Percentiles rank a stretch among this genome's conserved stretches.
Conservation (phyloP, 2,329 filamentous ascomycete species). For the Fonsecaea erecta region DNA sequence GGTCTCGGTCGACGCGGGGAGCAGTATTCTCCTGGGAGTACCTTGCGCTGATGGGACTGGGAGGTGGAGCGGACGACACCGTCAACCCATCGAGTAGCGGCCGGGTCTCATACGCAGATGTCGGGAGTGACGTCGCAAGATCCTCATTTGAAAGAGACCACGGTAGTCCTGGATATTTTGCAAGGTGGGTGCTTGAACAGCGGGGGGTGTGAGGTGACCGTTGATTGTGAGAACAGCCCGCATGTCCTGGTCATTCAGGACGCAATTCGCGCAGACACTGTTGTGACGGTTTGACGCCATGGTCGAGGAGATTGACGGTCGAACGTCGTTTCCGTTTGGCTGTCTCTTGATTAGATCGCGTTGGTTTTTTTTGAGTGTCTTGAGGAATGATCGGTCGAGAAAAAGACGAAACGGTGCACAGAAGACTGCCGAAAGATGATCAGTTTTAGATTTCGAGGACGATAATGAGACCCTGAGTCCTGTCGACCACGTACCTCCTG, state of each 20-base stretch:
- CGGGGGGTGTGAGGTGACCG: background rate
- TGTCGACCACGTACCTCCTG: background rate
- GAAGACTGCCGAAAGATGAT: background rate
- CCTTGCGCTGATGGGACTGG: background rate
- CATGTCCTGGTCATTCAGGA: background rate
- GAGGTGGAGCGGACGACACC: background rate
- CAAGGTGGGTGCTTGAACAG: constrained; percentile 3
- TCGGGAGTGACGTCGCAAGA: background rate
- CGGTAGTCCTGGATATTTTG: background rate
- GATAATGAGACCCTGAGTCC: background rate
- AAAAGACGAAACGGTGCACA: background rate
- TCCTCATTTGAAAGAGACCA: constrained; percentile 1
- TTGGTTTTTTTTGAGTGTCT: background rate
- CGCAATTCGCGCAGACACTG: constrained; percentile 2
- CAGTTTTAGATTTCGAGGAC: background rate
- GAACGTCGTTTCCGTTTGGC: background rate
- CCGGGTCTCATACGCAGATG: background rate
- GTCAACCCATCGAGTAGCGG: background rate
- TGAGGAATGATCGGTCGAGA: constrained; percentile 7
- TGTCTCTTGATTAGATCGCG: background rate
- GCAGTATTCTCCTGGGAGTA: background rate
- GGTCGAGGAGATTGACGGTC: background rate
- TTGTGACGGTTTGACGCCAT: constrained; percentile 8
- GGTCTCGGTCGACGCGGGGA: background rate
- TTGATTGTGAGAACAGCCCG: background rate